Base-by-base conservation (phyloP, 192 early-diverging fungal species). In the Entophlyctis luteolus region DNA sequence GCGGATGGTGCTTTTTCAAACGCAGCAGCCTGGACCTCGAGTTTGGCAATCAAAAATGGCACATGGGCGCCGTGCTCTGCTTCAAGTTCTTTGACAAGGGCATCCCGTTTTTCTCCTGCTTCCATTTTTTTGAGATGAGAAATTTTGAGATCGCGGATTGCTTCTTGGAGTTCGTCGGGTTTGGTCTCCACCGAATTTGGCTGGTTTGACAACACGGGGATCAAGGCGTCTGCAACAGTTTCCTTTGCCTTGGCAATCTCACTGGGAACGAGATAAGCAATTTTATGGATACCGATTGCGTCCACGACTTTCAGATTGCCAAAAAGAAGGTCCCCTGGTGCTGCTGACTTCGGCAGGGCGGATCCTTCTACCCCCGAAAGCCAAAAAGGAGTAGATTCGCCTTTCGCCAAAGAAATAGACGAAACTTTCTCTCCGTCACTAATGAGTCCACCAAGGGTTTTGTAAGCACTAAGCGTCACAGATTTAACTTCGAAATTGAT, bases 41-140 rank as follows among this genome's bases (percentile, higher is more conserved):
- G 67, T 48, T 79, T 76, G 3, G 79, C 72, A 23, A 79, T 62
- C 38, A 82, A 70, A 23, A 88, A 71, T 4, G 86, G 82, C 39
- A 91, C 59, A 67, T 83, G 77, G 6, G 76, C 59, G 5, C 81
- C 71, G 65, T 89, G 82, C 22, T 85, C 81, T 14, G 68, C 52
- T 53, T 94, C 87, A 5, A 98, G 69, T 48, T 85, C 72, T 1
- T 54, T 69, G 23, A 88, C 39, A 31, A 91, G 45, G 25, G 75
- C 72, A 39, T 76, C 72, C 34, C 89, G 85, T 16, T 81, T 81
- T 2, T 80, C 84, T 28, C 83, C 85, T 1, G 80, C 77, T 10
- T 77, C 74, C 32, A 88, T 67, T 79, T 95, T 96, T 75, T 90
- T 91, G 48, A 97, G 62, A 77, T 85, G 86, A 2, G 85, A 73